Percentiles rank a stretch among this genome's conserved stretches.
Evolutionary conservation across 768 basidiomycete species (phyloP).

Genomic region (Boletus patriciae): DNA sequence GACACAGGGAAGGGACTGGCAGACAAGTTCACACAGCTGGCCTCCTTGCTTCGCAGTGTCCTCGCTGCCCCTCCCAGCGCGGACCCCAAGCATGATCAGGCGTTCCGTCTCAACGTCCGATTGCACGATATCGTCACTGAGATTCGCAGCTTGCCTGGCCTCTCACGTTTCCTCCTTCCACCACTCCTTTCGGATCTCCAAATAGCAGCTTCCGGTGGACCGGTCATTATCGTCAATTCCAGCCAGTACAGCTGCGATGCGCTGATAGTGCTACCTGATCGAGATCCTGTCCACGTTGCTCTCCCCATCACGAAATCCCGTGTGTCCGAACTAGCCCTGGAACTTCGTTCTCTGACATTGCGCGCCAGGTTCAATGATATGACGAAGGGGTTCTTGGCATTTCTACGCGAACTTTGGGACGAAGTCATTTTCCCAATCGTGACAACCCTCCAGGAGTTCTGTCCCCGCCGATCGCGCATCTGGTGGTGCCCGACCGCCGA

Average conservation of each 20-base stretch:
- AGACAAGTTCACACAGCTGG: background rate
- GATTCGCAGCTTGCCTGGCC: slow-evolving; percentile 20
- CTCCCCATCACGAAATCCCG: background rate
- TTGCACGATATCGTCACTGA: slow-evolving; percentile 3
- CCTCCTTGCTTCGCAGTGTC: background rate
- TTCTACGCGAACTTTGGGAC: slow-evolving; percentile 20
- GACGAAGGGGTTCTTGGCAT: background rate
- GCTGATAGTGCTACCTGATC: slow-evolving; percentile 22
- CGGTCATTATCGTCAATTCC: slow-evolving; percentile 35
- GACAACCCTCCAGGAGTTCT: background rate
- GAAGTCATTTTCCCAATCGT: slow-evolving; percentile 15
- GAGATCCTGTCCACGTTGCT: background rate
- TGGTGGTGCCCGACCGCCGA: slow-evolving; percentile 16
- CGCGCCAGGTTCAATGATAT: background rate
- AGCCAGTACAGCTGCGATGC: slow-evolving; percentile 33
- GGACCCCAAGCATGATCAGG: background rate
- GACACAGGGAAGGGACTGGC: background rate
- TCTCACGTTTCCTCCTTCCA: slow-evolving; percentile 29
- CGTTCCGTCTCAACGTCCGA: background rate
- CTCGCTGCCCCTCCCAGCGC: background rate
- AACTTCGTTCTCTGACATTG: background rate
- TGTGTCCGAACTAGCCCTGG: background rate
- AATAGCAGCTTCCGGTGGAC: slow-evolving; percentile 21
- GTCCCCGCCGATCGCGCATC: background rate
- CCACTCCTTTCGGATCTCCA: slow-evolving; percentile 14